Conservation (phyloP, 2,329 filamentous ascomycete genomes). For the Xylaria sp. region DNA sequence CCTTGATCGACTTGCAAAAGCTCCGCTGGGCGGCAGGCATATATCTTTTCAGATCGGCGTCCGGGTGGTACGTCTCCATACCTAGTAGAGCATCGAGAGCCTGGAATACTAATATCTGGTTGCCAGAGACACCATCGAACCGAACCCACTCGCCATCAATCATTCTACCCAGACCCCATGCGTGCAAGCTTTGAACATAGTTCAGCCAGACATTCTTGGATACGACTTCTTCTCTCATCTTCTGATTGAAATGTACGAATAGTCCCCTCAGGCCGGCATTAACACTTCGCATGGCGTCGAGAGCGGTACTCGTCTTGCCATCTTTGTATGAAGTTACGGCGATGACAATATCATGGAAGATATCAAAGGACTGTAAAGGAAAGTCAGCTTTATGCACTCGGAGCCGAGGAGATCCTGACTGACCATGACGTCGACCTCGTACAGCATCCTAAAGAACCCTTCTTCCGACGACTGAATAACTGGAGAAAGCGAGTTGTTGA, state of each 20-base stretch:
- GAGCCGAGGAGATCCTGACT: background rate
- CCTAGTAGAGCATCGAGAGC: conserved; percentile 41
- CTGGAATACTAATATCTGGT: background rate
- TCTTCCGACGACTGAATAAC: conserved; percentile 39
- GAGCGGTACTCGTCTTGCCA: conserved; percentile 15
- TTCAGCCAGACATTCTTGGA: background rate
- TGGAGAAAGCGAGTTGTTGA: background rate
- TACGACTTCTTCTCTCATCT: background rate
- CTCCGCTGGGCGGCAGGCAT: conserved; percentile 38
- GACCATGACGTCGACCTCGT: background rate
- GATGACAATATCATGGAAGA: conserved; percentile 28
- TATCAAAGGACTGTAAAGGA: too few species aligned
- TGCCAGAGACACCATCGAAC: background rate
- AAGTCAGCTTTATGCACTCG: too few species aligned
- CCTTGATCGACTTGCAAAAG: conserved; percentile 32
- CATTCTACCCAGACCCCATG: background rate
- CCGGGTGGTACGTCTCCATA: conserved; percentile 40
- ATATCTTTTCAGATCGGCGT: conserved; percentile 26
- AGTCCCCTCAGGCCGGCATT: conserved; percentile 27
- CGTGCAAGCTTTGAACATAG: background rate
- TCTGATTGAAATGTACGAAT: conserved; percentile 16
- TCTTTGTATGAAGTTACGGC: conserved; percentile 25
- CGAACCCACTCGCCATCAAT: background rate
- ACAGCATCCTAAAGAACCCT: conserved; percentile 18
- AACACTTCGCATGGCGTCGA: conserved; percentile 30